phyloP scores from a whole-genome alignment of 345 rosid genomes.

The Acer yangbiense region DNA sequence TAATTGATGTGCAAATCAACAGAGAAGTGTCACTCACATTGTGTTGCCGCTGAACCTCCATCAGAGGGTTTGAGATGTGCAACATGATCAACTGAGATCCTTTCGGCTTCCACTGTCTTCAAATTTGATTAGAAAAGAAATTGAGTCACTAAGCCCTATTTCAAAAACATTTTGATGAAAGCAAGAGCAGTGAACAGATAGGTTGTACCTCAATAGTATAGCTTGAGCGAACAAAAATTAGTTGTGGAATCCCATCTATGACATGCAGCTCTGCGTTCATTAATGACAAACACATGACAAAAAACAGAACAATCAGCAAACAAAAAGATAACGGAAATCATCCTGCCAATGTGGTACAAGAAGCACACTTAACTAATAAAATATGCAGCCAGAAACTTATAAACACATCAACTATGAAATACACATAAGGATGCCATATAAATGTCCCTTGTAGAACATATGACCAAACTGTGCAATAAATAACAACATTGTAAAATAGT shows the following conservation, averaged over 20 bases:
- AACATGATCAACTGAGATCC: slow-evolving; percentile 98
- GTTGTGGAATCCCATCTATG: slow-evolving; percentile 95
- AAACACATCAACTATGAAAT: too few species aligned
- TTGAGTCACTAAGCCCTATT: slow-evolving; percentile 2
- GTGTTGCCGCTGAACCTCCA: slow-evolving; percentile 98
- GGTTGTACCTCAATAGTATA: slow-evolving; percentile 84
- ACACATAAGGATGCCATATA: too few species aligned
- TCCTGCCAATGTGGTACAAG: background rate
- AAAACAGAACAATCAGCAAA: slow-evolving; percentile 14
- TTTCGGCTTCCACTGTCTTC: slow-evolving; percentile 93
- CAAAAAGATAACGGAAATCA: background rate
- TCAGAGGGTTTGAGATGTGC: slow-evolving; percentile 99
- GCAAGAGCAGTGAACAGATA: background rate
- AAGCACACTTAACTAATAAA: background rate
- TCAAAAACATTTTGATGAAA: slow-evolving; percentile 3
- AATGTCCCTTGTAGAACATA: too few species aligned
- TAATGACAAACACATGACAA: slow-evolving; percentile 21
- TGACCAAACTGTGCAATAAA: too few species aligned
- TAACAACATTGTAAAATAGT: background rate
- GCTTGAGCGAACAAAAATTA: slow-evolving; percentile 83
- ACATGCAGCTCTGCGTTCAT: slow-evolving; percentile 76
- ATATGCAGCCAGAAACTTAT: too few species aligned
- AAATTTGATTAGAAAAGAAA: slow-evolving; percentile 8
- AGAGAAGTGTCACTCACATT: slow-evolving; percentile 43
- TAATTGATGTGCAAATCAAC: background rate